A percentile compares a stretch with the other conserved stretches of the same genome.
phyloP scores from a whole-genome alignment of 2,329 filamentous ascomycete genomes.

The Camillea tinctor region DNA sequence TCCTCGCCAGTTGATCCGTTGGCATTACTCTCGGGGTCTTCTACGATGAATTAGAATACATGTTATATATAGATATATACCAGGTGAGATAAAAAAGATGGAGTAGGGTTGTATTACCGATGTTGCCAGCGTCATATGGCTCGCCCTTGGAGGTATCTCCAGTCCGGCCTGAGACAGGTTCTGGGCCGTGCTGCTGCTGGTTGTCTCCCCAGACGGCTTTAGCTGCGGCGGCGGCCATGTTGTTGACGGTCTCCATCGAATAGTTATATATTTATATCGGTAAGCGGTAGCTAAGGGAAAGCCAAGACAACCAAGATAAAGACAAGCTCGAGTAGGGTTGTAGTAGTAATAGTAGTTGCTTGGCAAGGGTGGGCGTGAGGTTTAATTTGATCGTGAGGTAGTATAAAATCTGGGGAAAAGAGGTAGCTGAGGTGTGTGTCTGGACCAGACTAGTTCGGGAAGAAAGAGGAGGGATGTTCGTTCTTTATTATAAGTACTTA shows the following conservation, averaged over 20 bases:
- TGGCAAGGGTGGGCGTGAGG: not conserved
- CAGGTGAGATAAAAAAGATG: not conserved
- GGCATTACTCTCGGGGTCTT: not conserved
- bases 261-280: no score
- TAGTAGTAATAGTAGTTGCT: not conserved
- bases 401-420: not conserved
- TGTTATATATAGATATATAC: not conserved
- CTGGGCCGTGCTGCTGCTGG: conserved; percentile 40
- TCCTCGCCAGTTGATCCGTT: conserved; percentile 1
- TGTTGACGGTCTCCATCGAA: conserved; percentile 64
- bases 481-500: not conserved
- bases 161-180: conserved; percentile 70
- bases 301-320: no score
- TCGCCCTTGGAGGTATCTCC: conserved; percentile 67
- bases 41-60: not conserved
- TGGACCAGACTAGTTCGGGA: not conserved
- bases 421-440: not conserved
- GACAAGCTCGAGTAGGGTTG: no score
- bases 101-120: conserved; percentile 47
- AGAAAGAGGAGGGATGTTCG: not conserved
- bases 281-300: no score
- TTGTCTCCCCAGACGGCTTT: conserved; percentile 48
- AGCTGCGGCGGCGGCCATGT: conserved; percentile 48
- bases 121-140: conserved; percentile 78
- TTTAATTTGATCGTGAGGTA: not conserved